Evolutionary conservation across 306 rosid species (phyloP).

Genomic region (cucumber (Cucumis sativus)): DNA sequence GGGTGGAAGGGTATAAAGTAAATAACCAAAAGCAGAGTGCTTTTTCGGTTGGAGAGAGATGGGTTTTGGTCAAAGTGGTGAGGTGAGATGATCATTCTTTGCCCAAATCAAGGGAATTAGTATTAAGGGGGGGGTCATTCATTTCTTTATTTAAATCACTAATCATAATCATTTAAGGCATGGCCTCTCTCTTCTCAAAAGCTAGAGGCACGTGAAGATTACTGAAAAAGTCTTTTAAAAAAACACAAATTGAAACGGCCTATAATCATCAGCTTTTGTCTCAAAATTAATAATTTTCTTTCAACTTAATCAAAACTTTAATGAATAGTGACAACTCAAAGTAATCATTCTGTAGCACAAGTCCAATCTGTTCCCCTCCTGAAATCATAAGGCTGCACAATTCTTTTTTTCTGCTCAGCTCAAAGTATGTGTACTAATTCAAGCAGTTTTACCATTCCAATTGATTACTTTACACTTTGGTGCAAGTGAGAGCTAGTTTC

Average conservation of each 20-base stretch:
- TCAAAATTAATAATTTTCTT: conserved; percentile 10
- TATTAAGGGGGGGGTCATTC: background rate
- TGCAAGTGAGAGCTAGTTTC: background rate
- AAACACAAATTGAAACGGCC: conserved; percentile 5
- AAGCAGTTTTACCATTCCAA: background rate
- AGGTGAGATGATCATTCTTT: conserved; percentile 3
- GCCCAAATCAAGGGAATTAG: conserved; percentile 5
- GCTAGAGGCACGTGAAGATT: conserved; percentile 7
- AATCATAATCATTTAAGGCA: conserved; percentile 8
- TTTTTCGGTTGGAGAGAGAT: background rate
- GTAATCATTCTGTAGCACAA: conserved; percentile 16
- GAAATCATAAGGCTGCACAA: conserved; percentile 13
- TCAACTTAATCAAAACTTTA: conserved; percentile 20
- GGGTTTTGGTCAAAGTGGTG: background rate
- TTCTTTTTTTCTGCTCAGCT: background rate
- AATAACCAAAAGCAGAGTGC: conserved; percentile 1
- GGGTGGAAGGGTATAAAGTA: background rate
- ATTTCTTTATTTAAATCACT: background rate
- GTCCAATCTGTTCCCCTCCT: conserved; percentile 14
- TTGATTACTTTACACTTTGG: background rate
- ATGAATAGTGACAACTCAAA: conserved; percentile 14
- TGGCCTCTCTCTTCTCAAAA: background rate
- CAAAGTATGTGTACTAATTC: background rate
- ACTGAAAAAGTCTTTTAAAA: conserved; percentile 10
- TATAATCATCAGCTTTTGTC: conserved; percentile 21